Evolutionary conservation across 331 rosid genomes (phyloP), one percentile per base, ranked within the genome.

Genomic region (Malus hybrid): DNA sequence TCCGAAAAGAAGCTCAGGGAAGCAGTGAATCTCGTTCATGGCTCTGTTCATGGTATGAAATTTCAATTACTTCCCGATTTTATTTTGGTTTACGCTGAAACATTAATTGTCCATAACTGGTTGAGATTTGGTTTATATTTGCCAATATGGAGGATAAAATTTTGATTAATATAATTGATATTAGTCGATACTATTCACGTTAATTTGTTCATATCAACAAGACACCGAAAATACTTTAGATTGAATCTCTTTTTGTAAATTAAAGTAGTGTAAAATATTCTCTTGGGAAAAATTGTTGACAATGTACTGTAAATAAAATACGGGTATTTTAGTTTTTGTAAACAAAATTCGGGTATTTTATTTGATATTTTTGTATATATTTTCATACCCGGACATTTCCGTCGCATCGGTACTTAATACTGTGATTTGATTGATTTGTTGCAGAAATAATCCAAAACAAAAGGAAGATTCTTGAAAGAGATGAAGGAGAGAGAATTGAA

Each of bases 1-100:
- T 86, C 98, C 0, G 98, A 93, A 80, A 88, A 80, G 44, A 39
- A 72, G 22, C 86, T 93, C 12, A 88, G 79, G 42, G 67, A 88
- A 46, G 87, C 88, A 0, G 71, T 91, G 7, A 56, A 61, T 8
- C 70, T 77, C 3, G 85, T 93, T 22, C 96, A 87, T 8, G 75
- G 69, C 16, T 86, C 84, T 0, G 90, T 93, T 12, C 61, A 73
- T 44, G 77, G 77, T 71, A 19, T 11, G 65, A 56, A 33, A 32
- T n/a, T 48, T 70, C 39, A 5, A 13, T 52, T 0, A 7, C 19
- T 5, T 52, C 57, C 18, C 19, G 20, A 16, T 52, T 15, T 52
- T 52, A 52, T 15, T 52, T 52, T 52, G n/a, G 19, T 52, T 52
- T 52, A 6, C 20, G 6, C 57, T 39, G 20, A 52, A 52, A 52